Evolutionary conservation across 306 rosid genomes (phyloP).

Genomic region (Vigna hirtella): DNA sequence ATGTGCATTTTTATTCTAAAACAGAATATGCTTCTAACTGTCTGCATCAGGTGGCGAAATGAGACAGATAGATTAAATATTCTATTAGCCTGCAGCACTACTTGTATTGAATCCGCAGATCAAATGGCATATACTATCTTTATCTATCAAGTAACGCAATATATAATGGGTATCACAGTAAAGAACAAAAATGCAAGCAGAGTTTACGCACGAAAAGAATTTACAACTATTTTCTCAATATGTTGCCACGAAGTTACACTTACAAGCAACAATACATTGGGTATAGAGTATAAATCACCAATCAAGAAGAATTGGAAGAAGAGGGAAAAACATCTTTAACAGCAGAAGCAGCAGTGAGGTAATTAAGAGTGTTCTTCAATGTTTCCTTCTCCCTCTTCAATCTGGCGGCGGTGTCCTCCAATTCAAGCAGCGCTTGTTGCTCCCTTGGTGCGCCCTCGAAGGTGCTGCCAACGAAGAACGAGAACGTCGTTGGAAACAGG

Average conservation of each 20-base stretch:
- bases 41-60: not conserved
- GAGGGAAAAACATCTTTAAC: slow-evolving; percentile 95
- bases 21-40: slow-evolving; percentile 12
- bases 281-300: not conserved
- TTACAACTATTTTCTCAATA: slow-evolving; percentile 49
- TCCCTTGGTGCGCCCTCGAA: slow-evolving; percentile 98
- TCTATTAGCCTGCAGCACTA: slow-evolving; percentile 23
- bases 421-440: slow-evolving; percentile 93
- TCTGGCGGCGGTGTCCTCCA: slow-evolving; percentile 90
- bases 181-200: not conserved
- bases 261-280: slow-evolving; percentile 40
- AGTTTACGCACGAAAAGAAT: slow-evolving; percentile 48
- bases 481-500: slow-evolving; percentile 91
- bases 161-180: not conserved
- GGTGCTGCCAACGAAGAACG: slow-evolving; percentile 95
- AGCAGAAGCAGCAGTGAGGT: slow-evolving; percentile 96
- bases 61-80: not conserved
- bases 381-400: slow-evolving; percentile 94
- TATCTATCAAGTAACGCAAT: slow-evolving; percentile 24
- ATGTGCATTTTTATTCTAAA: slow-evolving; percentile 6
- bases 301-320: slow-evolving; percentile 45
- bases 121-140: not conserved
- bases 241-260: slow-evolving; percentile 8
- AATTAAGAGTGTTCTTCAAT: slow-evolving; percentile 83
- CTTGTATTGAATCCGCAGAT: slow-evolving; percentile 18